phyloP scores from a whole-genome alignment of 2,329 filamentous ascomycete species.

The Clonostachys solani region DNA sequence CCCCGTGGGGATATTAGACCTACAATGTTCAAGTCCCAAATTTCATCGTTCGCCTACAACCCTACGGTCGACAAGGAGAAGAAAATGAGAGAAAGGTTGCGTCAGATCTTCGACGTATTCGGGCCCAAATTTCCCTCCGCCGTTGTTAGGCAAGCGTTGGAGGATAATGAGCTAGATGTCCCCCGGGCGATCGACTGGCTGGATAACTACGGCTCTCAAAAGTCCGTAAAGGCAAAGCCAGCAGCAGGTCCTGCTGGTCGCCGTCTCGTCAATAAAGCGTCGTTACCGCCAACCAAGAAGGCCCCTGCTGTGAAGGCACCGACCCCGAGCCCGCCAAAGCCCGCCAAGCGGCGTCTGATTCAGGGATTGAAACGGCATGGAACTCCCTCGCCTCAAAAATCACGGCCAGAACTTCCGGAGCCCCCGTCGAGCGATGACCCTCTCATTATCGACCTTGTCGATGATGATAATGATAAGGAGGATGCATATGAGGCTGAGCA shows the following conservation, averaged over 20 bases:
- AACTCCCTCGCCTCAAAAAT: conserved; percentile 13
- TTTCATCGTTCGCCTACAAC: conserved; percentile 40
- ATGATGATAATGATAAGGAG: conserved; percentile 29
- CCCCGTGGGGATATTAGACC: conserved; percentile 59
- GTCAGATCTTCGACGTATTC: conserved; percentile 29
- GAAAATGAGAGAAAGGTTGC: conserved; percentile 24
- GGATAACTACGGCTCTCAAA: conserved; percentile 5
- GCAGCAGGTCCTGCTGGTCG: conserved; percentile 14
- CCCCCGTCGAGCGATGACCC: conserved; percentile 26
- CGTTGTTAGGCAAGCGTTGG: conserved; percentile 24
- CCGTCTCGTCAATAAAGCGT: conserved; percentile 22
- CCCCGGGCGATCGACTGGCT: conserved; percentile 27
- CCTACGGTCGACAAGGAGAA: conserved; percentile 16
- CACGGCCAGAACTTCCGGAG: conserved; percentile 3
- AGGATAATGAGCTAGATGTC: conserved; percentile 22
- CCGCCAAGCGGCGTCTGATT: conserved; percentile 24
- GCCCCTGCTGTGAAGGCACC: conserved; percentile 6
- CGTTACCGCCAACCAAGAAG: conserved; percentile 10
- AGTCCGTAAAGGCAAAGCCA: conserved; percentile 1
- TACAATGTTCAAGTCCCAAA: conserved; percentile 44
- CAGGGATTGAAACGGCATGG: conserved; percentile 24
- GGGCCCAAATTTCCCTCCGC: conserved; percentile 20
- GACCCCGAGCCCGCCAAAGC: conserved; percentile 12
- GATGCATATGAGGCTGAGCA: conserved; percentile 34
- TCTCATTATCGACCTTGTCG: conserved; percentile 25